Base-by-base conservation (phyloP, 495 filamentous ascomycete genomes). In the Penicillium bovifimosum region DNA sequence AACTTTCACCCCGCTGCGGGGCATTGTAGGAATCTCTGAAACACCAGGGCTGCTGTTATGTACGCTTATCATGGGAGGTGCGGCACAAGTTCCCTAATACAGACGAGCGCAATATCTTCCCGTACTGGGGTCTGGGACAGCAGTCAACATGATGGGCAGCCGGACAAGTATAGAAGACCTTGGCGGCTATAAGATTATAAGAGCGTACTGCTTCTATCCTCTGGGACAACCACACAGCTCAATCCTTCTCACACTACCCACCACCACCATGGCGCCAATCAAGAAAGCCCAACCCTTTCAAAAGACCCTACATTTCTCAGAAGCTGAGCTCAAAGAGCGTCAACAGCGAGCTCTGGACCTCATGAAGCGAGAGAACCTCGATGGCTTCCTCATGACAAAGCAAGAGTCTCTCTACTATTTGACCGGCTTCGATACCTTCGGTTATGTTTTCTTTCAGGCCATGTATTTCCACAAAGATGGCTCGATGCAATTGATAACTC, bases 391-490 rank as follows among this genome's bases (percentile, higher is more conserved):
- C 24, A 60, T 63, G 24, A 63, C 58, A 4, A 63, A 63, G 35
- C 58, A 63, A 50, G 61, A 63, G 28, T 55, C 61, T 11, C 61
- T 63, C 18, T 63, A 63, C 48, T 63, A 63, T 35, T 39, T 63
- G 10, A 60, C 61, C 2, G 58, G 61, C 17, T 63, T 55, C 38
- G 61, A 63, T 39, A 63, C 58, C 24, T 63, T 63, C 27, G 58
- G 61, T n/a, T 63, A 63, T 35, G 58, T 63, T 36, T 63, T 63
- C 52, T 63, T 63, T 33, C 58, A 63, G 33, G 57, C 58, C 9
- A 60, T 63, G 54, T 63, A 63, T 50, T 61, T 63, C 43, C 58
- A 63, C 41, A 50, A 34, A 9, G 61, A 63, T 50, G 58, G 58
- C 16, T 58, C 51, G n/a, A 58, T 61, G 45, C 40, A 42, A 1